Evolutionary conservation across 352 stramenopile genomes (phyloP).

Genomic region (Plasmopara viticola): DNA sequence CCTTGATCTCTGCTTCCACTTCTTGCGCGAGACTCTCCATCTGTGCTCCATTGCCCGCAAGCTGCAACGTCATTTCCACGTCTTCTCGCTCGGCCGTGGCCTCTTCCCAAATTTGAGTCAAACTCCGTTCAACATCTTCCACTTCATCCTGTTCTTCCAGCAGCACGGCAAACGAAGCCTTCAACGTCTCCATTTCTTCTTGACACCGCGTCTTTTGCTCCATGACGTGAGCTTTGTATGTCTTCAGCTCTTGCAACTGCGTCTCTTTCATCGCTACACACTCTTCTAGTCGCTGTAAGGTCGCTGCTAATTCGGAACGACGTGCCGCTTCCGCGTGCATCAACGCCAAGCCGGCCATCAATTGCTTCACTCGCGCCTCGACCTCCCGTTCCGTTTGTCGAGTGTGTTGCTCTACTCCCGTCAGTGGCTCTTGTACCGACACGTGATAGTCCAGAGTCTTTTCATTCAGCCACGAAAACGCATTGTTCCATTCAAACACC

Average conservation of each 20-base stretch:
- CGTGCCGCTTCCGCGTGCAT: constrained; percentile 29
- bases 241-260: constrained; percentile 25
- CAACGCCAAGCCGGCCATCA: constrained; percentile 28
- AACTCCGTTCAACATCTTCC: constrained; percentile 28
- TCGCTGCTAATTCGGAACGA: constrained; percentile 30
- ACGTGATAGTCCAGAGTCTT: constrained; percentile 85
- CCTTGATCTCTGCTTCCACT: constrained; percentile 20
- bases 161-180: constrained; percentile 31
- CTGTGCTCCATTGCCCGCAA: constrained; percentile 41
- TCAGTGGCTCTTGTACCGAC: constrained; percentile 56
- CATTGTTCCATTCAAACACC: constrained; percentile 75
- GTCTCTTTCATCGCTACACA: constrained; percentile 35
- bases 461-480: constrained; percentile 80
- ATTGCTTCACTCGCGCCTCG: constrained; percentile 13
- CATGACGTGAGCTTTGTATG: constrained; percentile 29
- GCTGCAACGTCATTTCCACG: constrained; percentile 59
- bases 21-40: constrained; percentile 25
- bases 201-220: constrained; percentile 37
- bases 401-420: constrained; percentile 27
- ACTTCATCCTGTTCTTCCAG: constrained; percentile 50
- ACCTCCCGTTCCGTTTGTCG: constrained; percentile 28
- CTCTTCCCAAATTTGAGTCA: constrained; percentile 32
- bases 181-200: constrained; percentile 52
- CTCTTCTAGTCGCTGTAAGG: constrained; percentile 28
- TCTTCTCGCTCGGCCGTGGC: constrained; percentile 49